Evolutionary conservation across 805 yeast species (phyloP), one percentile per base, ranked within the genome.

Genomic region (Candida ponderosae): DNA sequence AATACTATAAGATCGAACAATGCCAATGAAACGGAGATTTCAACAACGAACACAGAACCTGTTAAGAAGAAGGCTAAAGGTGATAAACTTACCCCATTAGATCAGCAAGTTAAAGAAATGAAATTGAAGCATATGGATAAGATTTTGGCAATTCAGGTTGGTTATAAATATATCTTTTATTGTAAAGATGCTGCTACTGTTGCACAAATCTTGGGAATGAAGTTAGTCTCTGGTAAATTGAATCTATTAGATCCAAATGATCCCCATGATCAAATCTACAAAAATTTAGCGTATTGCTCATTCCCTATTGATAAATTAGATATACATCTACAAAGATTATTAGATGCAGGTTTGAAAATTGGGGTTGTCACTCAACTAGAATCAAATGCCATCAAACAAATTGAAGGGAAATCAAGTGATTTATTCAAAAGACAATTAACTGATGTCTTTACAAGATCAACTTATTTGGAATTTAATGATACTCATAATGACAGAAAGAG

Each of bases 291-390:
- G 0, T 83, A 85, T 50, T 82, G 95, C 42, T 79, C 93, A 7
- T 82, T 93, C 26, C 97, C 97, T 1, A 83, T 81, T 36, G 74
- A 65, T 21, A 63, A 93, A 40, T 63, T 93, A 13, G 82, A 82
- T 46, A 68, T 82, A 23, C 90, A 90, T 55, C 60, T 89, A 28
- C 83, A 82, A 54, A 67, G 90, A 41, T 61, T 90, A 15, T 66
- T 93, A 4, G 73, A 71, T 29, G 66, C 65, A 38, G 96, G 96
- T 0, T 62, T 75, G 41, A 89, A 83, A 53, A 86, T 93, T 4
- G 97, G 94, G 0, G 76, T 93, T 2, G 93, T 89, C 0, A 81
- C 81, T 50, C 97, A 93, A 52, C 63, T 74, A 5, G 97, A 90
- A 53, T 76, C 90, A 0, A 80, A 87, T 2, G 86, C 87, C 0